Conservation (phyloP, 352 stramenopile genomes). For the Phytophthora kernoviae region DNA sequence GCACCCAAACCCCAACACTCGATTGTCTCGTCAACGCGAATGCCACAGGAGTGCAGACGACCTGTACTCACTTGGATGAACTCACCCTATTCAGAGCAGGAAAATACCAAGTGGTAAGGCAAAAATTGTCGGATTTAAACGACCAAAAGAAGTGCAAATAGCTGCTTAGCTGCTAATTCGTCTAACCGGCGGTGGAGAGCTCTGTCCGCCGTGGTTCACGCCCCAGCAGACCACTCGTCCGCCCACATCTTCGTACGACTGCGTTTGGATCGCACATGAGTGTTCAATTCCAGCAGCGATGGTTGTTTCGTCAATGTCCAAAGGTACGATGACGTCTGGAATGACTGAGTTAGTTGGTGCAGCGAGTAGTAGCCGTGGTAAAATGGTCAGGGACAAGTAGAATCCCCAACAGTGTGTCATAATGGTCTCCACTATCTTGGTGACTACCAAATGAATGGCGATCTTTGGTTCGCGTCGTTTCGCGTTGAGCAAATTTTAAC, state of each 20-base stretch:
- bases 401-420: background rate
- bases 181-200: conserved; percentile 41
- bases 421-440: conserved; percentile 20
- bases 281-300: conserved; percentile 81
- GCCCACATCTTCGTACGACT: conserved; percentile 69
- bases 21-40: conserved; percentile 79
- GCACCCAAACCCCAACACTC: conserved; percentile 76
- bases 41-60: conserved; percentile 74
- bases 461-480: too few relatives aligned
- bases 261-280: conserved; percentile 78
- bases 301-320: conserved; percentile 80
- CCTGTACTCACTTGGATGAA: conserved; percentile 86
- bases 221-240: conserved; percentile 84
- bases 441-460: conserved; percentile 23
- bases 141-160: too few relatives aligned
- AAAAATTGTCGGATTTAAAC: background rate
- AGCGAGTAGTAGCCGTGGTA: background rate
- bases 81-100: conserved; percentile 32
- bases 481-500: too few relatives aligned
- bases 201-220: conserved; percentile 63
- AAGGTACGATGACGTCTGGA: conserved; percentile 38
- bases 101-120: background rate
- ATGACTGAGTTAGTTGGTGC: conserved; percentile 2
- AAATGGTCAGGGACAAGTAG: background rate
- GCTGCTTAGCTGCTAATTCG: background rate